These are phyloP conservation scores for Citropsis articulata DNA, from an alignment of 345 rosid species.

Conservation along the genomic window DNA sequence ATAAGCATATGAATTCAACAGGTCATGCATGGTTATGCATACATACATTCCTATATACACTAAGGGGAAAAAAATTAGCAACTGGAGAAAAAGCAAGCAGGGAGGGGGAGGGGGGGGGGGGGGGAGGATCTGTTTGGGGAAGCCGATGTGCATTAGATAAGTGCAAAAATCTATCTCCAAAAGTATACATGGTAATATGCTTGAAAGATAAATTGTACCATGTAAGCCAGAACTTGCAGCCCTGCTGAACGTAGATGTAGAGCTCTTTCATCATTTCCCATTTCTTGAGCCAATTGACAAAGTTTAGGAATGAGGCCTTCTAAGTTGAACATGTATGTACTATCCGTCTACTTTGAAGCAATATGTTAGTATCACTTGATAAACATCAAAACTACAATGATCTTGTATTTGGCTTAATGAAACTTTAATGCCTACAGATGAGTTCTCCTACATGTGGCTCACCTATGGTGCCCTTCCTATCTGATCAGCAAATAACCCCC, in stretches of 20 bases:
- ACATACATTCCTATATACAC: background rate
- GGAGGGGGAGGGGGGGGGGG: too few species aligned
- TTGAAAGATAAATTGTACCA: conserved; percentile 45
- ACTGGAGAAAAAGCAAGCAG: background rate
- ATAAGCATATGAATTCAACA: background rate
- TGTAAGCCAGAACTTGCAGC: conserved; percentile 72
- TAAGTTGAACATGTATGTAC: conserved; percentile 83
- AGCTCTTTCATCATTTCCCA: conserved; percentile 68
- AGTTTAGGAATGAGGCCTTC: conserved; percentile 92
- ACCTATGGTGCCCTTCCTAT: background rate
- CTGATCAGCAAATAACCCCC: background rate
- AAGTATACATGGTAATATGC: background rate
- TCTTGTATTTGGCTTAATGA: background rate
- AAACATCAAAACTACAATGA: background rate
- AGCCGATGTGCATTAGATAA: background rate
- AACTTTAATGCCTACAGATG: background rate
- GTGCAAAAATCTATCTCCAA: background rate
- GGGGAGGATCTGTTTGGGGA: too few species aligned
- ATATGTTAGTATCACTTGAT: conserved; percentile 22
- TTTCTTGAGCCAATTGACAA: conserved; percentile 82
- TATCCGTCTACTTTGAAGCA: conserved; percentile 47
- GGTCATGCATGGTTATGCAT: background rate
- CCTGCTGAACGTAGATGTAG: conserved; percentile 69
- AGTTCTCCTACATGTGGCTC: background rate
- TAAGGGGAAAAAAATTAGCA: background rate